Conservation (phyloP, 2,329 filamentous ascomycete species). For the Alternaria gaisen region DNA sequence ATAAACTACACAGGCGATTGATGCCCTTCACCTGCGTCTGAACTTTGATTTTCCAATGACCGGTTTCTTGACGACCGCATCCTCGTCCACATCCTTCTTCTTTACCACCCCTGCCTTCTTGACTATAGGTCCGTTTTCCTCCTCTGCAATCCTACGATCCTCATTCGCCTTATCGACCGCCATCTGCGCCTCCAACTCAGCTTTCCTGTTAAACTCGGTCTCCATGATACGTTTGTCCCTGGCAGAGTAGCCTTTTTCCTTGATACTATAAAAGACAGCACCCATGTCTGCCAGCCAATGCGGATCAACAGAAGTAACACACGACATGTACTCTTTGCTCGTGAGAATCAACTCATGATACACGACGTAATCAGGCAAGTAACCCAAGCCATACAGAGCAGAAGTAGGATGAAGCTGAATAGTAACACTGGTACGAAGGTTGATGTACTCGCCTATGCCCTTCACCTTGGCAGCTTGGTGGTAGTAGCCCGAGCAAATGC, state of each 20-base stretch:
- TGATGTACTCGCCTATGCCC: conserved; percentile 96
- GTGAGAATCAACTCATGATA: conserved; percentile 98
- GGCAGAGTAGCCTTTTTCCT: conserved; percentile 94
- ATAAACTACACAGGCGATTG: background rate
- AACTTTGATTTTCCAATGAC: conserved; percentile 44
- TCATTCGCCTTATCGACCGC: conserved; percentile 79
- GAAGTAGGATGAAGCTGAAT: conserved; percentile 95
- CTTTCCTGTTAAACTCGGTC: conserved; percentile 88
- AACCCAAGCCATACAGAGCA: conserved; percentile 89
- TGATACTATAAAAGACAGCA: conserved; percentile 95
- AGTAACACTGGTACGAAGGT: conserved; percentile 90
- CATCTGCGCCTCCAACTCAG: conserved; percentile 95
- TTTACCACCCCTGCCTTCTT: conserved; percentile 34
- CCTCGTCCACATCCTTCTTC: conserved; percentile 44
- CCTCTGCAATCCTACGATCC: conserved; percentile 60
- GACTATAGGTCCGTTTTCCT: conserved; percentile 43
- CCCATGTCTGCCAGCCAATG: conserved; percentile 97
- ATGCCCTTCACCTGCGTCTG: conserved; percentile 21
- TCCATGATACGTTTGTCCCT: conserved; percentile 87
- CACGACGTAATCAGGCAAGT: conserved; percentile 94
- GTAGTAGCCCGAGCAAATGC: conserved; percentile 97
- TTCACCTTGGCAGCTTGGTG: conserved; percentile 97
- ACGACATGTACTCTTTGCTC: conserved; percentile 97
- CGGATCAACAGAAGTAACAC: conserved; percentile 93
- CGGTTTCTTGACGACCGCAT: conserved; percentile 55